Evolutionary conservation across 2,329 filamentous ascomycete genomes (phyloP).

Genomic region (Chalaropsis thielavioides): DNA sequence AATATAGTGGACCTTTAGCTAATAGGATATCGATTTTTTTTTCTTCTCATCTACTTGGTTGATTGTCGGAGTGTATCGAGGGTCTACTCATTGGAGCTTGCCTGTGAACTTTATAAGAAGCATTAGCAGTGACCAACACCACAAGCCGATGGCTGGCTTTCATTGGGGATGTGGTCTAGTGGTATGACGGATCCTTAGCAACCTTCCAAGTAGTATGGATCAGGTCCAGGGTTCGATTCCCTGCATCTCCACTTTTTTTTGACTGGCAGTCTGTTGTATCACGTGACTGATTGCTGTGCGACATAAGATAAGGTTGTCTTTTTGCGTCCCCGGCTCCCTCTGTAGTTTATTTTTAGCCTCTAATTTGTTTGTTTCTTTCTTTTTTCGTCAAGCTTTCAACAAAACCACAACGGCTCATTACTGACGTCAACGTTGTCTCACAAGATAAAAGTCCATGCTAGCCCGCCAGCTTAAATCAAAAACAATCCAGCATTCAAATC

Average conservation of each 20-base stretch:
- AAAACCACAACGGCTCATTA: background rate
- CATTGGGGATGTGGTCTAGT: slow-evolving; percentile 10
- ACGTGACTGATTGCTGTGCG: too few relatives aligned
- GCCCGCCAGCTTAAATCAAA: background rate
- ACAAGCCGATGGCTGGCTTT: too few relatives aligned
- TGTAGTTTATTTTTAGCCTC: background rate
- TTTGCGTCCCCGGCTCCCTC: background rate
- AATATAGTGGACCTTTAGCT: too few relatives aligned
- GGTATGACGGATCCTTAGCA: slow-evolving; percentile 10
- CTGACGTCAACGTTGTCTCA: background rate
- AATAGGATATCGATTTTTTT: too few relatives aligned
- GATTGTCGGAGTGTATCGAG: too few relatives aligned
- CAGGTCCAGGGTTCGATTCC: background rate
- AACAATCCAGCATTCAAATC: background rate
- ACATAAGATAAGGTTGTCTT: background rate
- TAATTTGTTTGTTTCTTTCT: background rate
- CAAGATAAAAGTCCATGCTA: background rate
- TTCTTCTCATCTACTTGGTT: too few relatives aligned
- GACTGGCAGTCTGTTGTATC: too few relatives aligned
- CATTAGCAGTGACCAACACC: too few relatives aligned
- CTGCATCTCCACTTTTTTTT: background rate
- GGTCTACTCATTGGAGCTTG: too few relatives aligned
- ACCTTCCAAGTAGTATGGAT: too few relatives aligned
- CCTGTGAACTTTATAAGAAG: too few relatives aligned
- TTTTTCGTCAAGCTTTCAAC: background rate